Base-by-base conservation (phyloP, 352 stramenopile genomes). In the Nothophytophthora sp. region DNA sequence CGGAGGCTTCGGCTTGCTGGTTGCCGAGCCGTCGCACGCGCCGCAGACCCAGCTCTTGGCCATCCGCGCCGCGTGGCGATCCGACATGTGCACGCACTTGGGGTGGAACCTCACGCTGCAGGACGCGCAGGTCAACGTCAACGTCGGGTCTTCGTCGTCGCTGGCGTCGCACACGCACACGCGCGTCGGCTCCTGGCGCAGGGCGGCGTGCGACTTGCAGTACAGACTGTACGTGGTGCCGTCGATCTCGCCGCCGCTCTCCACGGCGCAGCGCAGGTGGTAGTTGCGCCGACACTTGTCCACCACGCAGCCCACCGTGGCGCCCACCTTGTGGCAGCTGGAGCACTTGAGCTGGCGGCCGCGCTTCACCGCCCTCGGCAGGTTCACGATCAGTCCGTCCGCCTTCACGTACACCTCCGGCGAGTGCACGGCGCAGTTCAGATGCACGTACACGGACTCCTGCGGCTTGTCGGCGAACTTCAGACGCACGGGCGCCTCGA, bases 381-480 rank as follows among this genome's bases (percentile, higher is more conserved):
- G 50, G 39, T 92, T 90, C 61, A 82, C 88, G 39, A 92, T 92
- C n/a, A 85, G 75, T 30, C 80, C 79, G 42, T 93, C 75, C 12
- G 73, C 62, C 47, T 93, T 89, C 13, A 93, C 81, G 39, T 88
- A 93, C 25, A 92, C 82, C 46, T 92, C 80, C 19, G 81, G 78
- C 0, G 85, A 92, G 38, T 95, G 83, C 4, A 92, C 50, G 35
- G 82, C 81, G 32, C 80, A 93, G 48, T 95, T 92, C 49, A 93
- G 72, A 60, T 95, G 83, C 20, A 93, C 69, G 54, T 83, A 76
- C 44, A 86, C 84, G 12, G 68, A 73, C 55, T 94, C 75, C 22
- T 58, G 63, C 29, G 75, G 67, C 34, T 87, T 89, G 50, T 94
- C 80, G 42, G 87, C 62, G 39, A 76, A 76, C 51, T 89, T 72